These are phyloP conservation scores for Phytophthora crassamura DNA, from an alignment of 352 stramenopile genomes.

Conservation along the genomic window DNA sequence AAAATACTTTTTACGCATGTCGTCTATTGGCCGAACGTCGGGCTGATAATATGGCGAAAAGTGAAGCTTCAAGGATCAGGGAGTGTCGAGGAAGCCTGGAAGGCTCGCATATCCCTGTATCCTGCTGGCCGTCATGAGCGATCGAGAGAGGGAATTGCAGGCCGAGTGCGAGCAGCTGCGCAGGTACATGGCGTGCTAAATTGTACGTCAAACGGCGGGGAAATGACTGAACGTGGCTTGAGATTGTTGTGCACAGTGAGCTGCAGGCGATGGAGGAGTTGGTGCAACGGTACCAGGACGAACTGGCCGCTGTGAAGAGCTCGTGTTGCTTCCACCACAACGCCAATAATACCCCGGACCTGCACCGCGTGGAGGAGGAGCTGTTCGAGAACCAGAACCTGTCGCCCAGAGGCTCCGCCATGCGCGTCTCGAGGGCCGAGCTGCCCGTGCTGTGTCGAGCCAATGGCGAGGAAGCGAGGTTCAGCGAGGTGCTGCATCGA, in stretches of 20 bases:
- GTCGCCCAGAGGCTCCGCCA: conserved; percentile 36
- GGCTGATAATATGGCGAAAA: conserved; percentile 3
- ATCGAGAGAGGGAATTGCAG: conserved; percentile 45
- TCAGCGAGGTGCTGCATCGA: conserved; percentile 42
- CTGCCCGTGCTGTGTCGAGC: conserved; percentile 34
- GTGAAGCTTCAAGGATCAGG: conserved; percentile 13
- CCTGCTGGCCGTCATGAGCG: conserved; percentile 18
- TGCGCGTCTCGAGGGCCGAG: conserved; percentile 17
- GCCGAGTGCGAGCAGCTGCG: conserved; percentile 43
- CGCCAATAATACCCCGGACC: conserved; percentile 19
- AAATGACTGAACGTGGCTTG: background rate
- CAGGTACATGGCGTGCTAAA: conserved; percentile 25
- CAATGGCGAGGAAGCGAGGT: conserved; percentile 42
- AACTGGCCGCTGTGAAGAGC: conserved; percentile 34
- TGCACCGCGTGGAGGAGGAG: conserved; percentile 52
- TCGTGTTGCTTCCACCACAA: background rate
- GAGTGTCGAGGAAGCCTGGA: background rate
- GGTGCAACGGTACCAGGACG: conserved; percentile 67
- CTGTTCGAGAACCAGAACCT: conserved; percentile 68
- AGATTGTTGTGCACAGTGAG: conserved; percentile 42
- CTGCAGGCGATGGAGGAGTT: conserved; percentile 63
- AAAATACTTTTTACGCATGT: too few relatives aligned
- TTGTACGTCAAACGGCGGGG: background rate
- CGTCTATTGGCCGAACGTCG: conserved; percentile 16
- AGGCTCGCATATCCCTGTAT: conserved; percentile 1